These are phyloP conservation scores for Coemansia sp. DNA, from an alignment of 192 early-diverging fungal genomes.

Conservation along the genomic window DNA sequence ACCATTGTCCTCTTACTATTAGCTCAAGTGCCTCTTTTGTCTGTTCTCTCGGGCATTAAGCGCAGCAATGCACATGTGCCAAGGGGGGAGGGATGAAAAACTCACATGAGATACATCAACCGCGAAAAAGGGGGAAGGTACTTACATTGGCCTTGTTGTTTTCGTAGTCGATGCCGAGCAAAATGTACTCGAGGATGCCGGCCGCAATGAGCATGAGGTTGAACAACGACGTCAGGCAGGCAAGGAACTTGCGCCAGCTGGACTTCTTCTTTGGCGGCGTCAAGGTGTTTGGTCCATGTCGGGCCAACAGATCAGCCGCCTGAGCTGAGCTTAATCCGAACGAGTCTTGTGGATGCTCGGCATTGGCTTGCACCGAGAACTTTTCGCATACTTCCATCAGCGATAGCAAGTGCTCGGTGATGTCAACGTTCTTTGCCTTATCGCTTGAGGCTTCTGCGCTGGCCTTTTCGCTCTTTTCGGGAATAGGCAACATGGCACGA, in stretches of 20 bases:
- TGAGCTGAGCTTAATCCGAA: slow-evolving; percentile 63
- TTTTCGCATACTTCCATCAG: slow-evolving; percentile 55
- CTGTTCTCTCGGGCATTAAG: not conserved
- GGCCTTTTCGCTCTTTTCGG: slow-evolving; percentile 6
- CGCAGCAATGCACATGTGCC: not conserved
- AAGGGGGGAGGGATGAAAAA: not conserved
- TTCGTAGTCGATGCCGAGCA: slow-evolving; percentile 73
- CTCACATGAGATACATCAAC: not conserved
- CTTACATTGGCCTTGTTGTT: slow-evolving; percentile 73
- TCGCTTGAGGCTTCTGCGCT: not conserved
- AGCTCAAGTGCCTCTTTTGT: not conserved
- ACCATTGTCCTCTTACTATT: not conserved
- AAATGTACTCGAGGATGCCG: slow-evolving; percentile 77
- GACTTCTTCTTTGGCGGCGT: slow-evolving; percentile 84
- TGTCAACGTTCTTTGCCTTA: slow-evolving; percentile 40
- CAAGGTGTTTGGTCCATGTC: slow-evolving; percentile 81
- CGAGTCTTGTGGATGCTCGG: slow-evolving; percentile 64
- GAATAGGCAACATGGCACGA: not conserved
- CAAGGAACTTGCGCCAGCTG: slow-evolving; percentile 71
- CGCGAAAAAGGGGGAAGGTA: not conserved
- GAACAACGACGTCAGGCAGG: slow-evolving; percentile 76
- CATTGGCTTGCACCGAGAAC: slow-evolving; percentile 55
- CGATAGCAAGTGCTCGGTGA: slow-evolving; percentile 65
- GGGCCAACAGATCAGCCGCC: slow-evolving; percentile 62
- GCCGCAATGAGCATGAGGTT: slow-evolving; percentile 85